Base-by-base conservation (phyloP, 805 yeast species). In the Starmerella riodocensis region DNA sequence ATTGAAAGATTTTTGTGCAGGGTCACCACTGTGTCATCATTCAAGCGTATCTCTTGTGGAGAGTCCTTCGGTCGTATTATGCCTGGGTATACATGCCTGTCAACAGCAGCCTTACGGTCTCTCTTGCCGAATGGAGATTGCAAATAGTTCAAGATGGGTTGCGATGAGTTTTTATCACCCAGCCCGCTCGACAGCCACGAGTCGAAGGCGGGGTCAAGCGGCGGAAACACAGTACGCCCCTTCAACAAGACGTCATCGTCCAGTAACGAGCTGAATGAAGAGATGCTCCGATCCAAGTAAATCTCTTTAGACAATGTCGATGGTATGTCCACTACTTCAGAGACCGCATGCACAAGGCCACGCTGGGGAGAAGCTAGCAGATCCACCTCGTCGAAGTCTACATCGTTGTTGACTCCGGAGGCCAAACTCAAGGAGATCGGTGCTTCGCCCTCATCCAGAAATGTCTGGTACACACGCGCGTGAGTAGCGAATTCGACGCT, bases 271-370 rank as follows among this genome's bases (percentile, higher is more conserved):
- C 52, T 32, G 28, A 50, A 52, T 9, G 29, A 14, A 7, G 40
- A 21, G 12, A 41, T 17, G 11, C 43, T 37, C 6, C 24, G 21
- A 37, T 45, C 43, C 17, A 42, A 8, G 20, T 34, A 43, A 22
- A 50, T 28, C 30, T 35, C 39, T 8, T 39, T 37, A 31, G 49
- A 39, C 17, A 51, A 6, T 2, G 41, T 8, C n/a, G 31, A 30
- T 11, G 56, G 56, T 3, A 49, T 32, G 6, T 19, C 28, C 24
- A 53, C 27, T 8, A 53, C 29, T 5, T 34, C 26, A 7, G 46
- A 28, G 17, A 53, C 26, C 6, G 48, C 46, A 28, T 53, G 56
- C 9, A 53, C 55, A 3, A 49, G 37, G 19, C 56, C 56, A 9
- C 55, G 43, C 22, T 39, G 47, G 4, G 46, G 43, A 0, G 53